Conservation (phyloP, 192 early-diverging fungal species). For the Glomus cerebriforme region DNA sequence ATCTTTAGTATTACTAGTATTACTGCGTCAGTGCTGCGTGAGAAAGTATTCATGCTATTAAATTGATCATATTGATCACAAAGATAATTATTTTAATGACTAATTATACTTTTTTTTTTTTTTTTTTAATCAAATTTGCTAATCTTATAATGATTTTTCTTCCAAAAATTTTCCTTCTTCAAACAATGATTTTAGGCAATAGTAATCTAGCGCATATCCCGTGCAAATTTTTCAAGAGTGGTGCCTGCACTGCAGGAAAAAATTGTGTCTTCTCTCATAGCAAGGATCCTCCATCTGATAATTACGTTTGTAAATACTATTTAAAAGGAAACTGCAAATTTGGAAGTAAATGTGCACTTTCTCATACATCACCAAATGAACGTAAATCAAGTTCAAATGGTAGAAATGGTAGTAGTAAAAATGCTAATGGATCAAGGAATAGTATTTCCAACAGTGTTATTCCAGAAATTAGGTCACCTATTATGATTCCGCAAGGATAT, state of each 20-base stretch:
- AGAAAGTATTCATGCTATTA: no score
- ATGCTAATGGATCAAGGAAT: not conserved
- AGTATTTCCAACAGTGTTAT: slow-evolving; percentile 7
- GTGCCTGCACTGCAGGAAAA: slow-evolving; percentile 74
- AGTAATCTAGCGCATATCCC: slow-evolving; percentile 59
- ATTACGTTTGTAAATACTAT: slow-evolving; percentile 74
- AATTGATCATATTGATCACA: no score
- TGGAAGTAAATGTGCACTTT: slow-evolving; percentile 73
- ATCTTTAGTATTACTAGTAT: not conserved
- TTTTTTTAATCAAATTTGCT: not conserved
- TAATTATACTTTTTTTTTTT: not conserved
- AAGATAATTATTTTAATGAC: not conserved
- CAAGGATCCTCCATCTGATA: slow-evolving; percentile 59
- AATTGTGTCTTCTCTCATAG: slow-evolving; percentile 78
- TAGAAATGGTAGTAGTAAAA: not conserved
- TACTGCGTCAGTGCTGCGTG: no score
- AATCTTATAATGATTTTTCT: not conserved
- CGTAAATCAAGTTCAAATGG: slow-evolving; percentile 31
- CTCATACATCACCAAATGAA: slow-evolving; percentile 46
- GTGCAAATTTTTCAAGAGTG: slow-evolving; percentile 80
- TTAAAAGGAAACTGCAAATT: slow-evolving; percentile 81
- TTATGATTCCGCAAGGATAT: slow-evolving; percentile 22
- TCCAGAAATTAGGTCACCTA: slow-evolving; percentile 33
- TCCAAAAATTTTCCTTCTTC: not conserved
- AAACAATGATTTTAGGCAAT: slow-evolving; percentile 8